Base-by-base conservation (phyloP, 805 yeast genomes). In the Candida berthetii region DNA sequence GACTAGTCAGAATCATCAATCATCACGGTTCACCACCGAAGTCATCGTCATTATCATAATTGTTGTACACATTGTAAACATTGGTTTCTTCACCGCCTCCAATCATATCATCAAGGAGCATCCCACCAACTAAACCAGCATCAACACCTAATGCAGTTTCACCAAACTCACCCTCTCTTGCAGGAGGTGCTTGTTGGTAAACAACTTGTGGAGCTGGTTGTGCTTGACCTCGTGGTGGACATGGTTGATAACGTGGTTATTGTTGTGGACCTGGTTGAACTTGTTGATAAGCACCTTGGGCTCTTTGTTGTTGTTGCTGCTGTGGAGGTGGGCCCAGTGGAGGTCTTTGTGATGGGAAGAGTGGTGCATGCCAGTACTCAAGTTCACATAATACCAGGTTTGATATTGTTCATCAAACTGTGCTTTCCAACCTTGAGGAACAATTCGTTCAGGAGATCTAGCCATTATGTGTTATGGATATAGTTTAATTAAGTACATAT, bases 341-440 rank as follows among this genome's bases (percentile, higher is more conserved):
- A 7, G 8, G 6, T 22, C 9, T 9, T 22, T 22, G 25, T 22
- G 25, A 9, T 9, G 65, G 60, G 57, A 74, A 73, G 98, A 91
- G 61, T 89, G 96, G 0, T 96, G 85, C 49, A 76, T 68, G 45
- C 85, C 82, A 13, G 86, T 76, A n/a, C 69, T 54, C 48, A 85
- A 64, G 52, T 88, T 70, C n/a, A 91, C 96, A 55, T 80, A 91
- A 60, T 80, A 91, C 80, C 82, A 87, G 2, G 84, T 77, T 38
- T 72, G 69, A 57, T 84, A 84, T 42, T 80, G 69, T 10, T 79
- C 81, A 55, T 83, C 89, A 64, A 76, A 80, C 38, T 80, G 79
- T 35, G 93, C 82, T 44, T 80, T 64, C 90, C 90, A 84, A 4
- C 90, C 85, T 3, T 64, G 61, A 3, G 85, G 85, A n/a, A 78